These are phyloP conservation scores for Choiromyces venosus DNA, from an alignment of 495 filamentous ascomycete species.

Conservation along the genomic window DNA sequence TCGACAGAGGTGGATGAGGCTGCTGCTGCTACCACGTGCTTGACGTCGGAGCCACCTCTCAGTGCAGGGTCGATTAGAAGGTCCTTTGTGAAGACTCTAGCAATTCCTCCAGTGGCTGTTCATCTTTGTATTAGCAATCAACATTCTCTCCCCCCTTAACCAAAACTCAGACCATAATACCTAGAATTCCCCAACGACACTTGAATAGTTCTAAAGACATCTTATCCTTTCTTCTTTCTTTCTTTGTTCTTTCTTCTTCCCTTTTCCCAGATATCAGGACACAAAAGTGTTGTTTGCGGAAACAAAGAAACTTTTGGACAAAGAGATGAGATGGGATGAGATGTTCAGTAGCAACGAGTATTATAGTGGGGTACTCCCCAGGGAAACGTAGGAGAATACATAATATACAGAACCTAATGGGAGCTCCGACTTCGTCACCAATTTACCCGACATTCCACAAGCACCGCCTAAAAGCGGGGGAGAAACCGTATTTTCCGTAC, in stretches of 20 bases:
- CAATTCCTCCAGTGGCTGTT: conserved; percentile 22
- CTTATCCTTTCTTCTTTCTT: background rate
- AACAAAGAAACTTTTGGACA: background rate
- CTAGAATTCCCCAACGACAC: conserved; percentile 28
- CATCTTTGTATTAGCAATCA: conserved; percentile 2
- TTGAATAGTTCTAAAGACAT: conserved; percentile 7
- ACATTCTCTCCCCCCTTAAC: background rate
- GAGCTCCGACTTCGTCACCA: background rate
- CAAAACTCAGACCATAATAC: background rate
- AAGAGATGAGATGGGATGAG: background rate
- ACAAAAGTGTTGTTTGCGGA: background rate
- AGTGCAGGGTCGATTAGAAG: conserved; percentile 69
- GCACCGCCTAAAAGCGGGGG: background rate
- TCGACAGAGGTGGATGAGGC: conserved; percentile 70
- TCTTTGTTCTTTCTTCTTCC: background rate
- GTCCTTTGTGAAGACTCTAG: conserved; percentile 70
- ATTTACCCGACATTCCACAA: background rate
- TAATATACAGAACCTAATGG: background rate
- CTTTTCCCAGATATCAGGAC: background rate
- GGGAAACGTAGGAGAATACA: background rate
- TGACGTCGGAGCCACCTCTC: conserved; percentile 66
- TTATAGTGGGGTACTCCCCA: background rate
- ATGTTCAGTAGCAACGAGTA: background rate
- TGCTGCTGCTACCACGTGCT: conserved; percentile 72
- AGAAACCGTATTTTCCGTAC: background rate